Evolutionary conservation across 257 asterid species (phyloP).

Genomic region (Solanum clarkiae): DNA sequence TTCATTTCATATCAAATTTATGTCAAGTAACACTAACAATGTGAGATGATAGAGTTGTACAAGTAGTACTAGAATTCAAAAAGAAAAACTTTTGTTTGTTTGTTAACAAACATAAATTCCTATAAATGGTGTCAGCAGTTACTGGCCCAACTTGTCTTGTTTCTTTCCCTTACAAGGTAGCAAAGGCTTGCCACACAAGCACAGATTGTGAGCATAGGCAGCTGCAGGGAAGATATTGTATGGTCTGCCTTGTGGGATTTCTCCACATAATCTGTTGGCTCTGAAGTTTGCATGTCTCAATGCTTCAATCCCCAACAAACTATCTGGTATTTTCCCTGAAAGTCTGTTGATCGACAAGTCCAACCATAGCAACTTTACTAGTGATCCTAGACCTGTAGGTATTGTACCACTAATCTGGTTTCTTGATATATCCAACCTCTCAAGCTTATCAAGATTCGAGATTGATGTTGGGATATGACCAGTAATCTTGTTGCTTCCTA

Average conservation of each 20-base stretch:
- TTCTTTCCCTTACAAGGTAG: conserved; percentile 49
- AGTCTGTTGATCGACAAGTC: conserved; percentile 58
- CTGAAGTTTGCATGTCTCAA: conserved; percentile 67
- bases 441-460: conserved; percentile 43
- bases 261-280: conserved; percentile 69
- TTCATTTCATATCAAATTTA: neutral
- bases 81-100: conserved; percentile 12
- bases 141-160: conserved; percentile 39
- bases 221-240: conserved; percentile 44
- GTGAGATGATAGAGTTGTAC: neutral
- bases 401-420: conserved; percentile 66
- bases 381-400: conserved; percentile 46
- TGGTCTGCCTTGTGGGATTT: conserved; percentile 83
- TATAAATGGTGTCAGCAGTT: conserved; percentile 43
- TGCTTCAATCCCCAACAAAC: conserved; percentile 40
- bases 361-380: conserved; percentile 65
- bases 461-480: conserved; percentile 68
- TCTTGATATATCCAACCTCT: conserved; percentile 58
- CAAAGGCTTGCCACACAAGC: conserved; percentile 85
- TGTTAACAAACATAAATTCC: conserved; percentile 23
- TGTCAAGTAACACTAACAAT: neutral
- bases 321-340: conserved; percentile 51
- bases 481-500: conserved; percentile 56
- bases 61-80: neutral
- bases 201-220: conserved; percentile 68